A percentile compares a stretch with the other conserved stretches of the same genome.
These are phyloP conservation scores for Orobanche coerulescens DNA, from an alignment of 257 asterid genomes.

Conservation along the genomic window DNA sequence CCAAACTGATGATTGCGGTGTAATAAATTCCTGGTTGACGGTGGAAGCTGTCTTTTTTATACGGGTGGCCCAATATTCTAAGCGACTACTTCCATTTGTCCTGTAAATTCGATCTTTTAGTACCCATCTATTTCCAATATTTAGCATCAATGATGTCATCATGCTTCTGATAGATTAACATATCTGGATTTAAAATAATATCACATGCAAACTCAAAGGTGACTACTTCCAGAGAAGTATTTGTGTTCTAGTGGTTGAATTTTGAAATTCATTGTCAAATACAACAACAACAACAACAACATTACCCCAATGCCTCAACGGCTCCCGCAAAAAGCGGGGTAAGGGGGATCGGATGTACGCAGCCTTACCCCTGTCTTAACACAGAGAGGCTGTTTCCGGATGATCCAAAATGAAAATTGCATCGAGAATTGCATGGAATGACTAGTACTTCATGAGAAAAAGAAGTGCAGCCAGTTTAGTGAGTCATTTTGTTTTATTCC, in stretches of 20 bases:
- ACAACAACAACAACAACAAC: no score
- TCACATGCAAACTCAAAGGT: constrained; percentile 6
- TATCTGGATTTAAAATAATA: background rate
- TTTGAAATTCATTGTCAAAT: background rate
- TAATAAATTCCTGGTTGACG: constrained; percentile 18
- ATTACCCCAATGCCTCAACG: no score
- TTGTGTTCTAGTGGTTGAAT: constrained; percentile 11
- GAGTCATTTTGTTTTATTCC: no score
- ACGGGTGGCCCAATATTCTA: background rate
- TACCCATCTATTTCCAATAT: constrained; percentile 6
- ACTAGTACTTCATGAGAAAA: no score
- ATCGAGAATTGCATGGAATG: no score
- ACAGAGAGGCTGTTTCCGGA: no score
- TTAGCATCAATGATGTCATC: background rate
- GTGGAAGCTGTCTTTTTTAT: background rate
- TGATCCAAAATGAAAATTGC: no score
- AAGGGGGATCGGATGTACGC: no score
- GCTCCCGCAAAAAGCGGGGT: no score
- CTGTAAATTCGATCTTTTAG: background rate
- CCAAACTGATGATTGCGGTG: constrained; percentile 6
- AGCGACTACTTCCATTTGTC: background rate
- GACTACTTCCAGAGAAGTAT: background rate
- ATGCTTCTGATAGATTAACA: background rate
- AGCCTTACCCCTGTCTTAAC: no score
- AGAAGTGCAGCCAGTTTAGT: no score